Evolutionary conservation across 306 rosid species (phyloP).

Genomic region (Benincasa hispida): DNA sequence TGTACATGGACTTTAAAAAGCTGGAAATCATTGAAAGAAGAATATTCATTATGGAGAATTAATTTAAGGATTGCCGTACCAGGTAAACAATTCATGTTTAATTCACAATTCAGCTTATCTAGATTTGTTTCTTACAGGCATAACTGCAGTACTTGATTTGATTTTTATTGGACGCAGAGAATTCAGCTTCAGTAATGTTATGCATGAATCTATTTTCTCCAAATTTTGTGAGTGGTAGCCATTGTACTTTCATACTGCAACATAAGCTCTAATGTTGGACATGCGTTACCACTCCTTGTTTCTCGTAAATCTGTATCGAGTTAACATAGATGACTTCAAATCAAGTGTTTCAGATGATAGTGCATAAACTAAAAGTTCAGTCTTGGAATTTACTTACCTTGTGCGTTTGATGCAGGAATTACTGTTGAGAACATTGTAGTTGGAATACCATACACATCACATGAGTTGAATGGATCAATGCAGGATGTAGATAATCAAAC

Average conservation of each 20-base stretch:
- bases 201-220: too few species aligned
- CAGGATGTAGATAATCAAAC: background rate
- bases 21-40: background rate
- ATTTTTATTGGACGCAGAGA: too few species aligned
- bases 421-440: background rate
- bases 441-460: constrained; percentile 5
- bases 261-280: background rate
- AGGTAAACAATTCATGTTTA: too few species aligned
- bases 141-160: too few species aligned
- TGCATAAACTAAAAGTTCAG: background rate
- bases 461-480: constrained; percentile 1
- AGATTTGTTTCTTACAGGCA: too few species aligned
- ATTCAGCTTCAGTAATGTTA: too few species aligned
- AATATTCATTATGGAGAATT: background rate
- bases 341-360: background rate
- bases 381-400: background rate
- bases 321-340: background rate
- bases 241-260: too few species aligned
- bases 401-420: background rate
- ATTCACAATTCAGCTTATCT: too few species aligned
- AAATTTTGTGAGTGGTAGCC: background rate
- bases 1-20: background rate
- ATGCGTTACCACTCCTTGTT: background rate
- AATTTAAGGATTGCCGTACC: too few species aligned
- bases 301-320: background rate